Evolutionary conservation across 805 yeast species (phyloP), one percentile per base, ranked within the genome.

Genomic region (Kockiozyma suomiensis): DNA sequence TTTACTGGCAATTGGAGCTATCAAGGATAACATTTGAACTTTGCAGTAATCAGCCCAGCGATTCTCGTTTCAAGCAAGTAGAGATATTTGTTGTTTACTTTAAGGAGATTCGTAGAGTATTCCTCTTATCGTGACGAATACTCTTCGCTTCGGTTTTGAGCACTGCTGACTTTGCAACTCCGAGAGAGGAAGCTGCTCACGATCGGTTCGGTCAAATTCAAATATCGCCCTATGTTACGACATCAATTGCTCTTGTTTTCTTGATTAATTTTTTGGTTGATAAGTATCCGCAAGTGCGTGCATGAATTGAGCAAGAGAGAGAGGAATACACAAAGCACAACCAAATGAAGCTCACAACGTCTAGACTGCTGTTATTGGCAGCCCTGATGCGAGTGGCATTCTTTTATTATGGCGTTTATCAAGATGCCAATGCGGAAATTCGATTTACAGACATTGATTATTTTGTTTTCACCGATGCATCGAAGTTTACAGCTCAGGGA

Each of bases 371-470:
- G 41, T 19, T 42, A 19, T 41, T 57, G 15, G 61, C 66, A 19
- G 60, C 59, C 15, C 37, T 62, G 48, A 62, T 84, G 35, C 77
- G 97, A 58, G 58, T 84, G 3, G 87, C 76, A 2, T 87, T 93
- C 69, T 84, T 90, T 66, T 66, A 76, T 3, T 94, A 83, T 75
- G 98, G 99, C 0, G 73, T 88, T 1, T 91, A 88, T 72, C 99
- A 94, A 73, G 99, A 94, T 73, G 79, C 82, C 3, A 74, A 83
- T 65, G 82, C 89, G 84, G 83, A 84, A 10, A 87, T 92, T 19
- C 86, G 87, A 64, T 94, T 90, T 76, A 94, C 99, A 0, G 99
- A 94, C 69, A 88, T 94, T 50, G 99, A 94, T 73, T 94, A 94
- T 74, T 79, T 84, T 71, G 99, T 94, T 50, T 94, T 94, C 72